Evolutionary conservation across 2,329 filamentous ascomycete species (phyloP), one percentile per base, ranked within the genome.

Genomic region (Colletotrichum tropicale): DNA sequence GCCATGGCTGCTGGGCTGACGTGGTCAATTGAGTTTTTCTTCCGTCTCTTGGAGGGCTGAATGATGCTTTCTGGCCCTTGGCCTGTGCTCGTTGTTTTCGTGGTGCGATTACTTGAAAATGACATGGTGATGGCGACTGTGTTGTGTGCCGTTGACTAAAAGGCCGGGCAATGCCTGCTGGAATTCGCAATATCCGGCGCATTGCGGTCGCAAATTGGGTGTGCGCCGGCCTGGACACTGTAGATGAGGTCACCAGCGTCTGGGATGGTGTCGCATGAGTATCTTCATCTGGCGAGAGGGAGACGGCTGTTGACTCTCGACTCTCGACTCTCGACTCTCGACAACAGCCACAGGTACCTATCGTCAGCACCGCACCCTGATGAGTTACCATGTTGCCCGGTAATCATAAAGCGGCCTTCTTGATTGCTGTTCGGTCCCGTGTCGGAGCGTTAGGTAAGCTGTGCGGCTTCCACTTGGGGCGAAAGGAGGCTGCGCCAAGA

Each of bases 21-120:
- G 66, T 55, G 55, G 13, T 32, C 58, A 76, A 76, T 76, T 76
- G 74, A 76, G 43, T 76, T 76, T 52, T 60, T 36, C 36, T 52
- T n/a, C 36, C 30, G 36, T 16, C 18, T 68, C 32, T 55, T 56
- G 36, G 52, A 69, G 70, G 58, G 70, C 70, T 64, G 48, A 65
- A 74, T 26, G 48, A 62, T 73, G 58, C 38, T 69, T 74, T 52
- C 28, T 65, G 26, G 34, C 56, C 36, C 56, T 52, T 73, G 65
- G 70, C 64, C 74, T 69, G 64, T 60, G 70, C 58, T 72, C 12
- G 28, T 34, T 61, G 58, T 61, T 58, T 32, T 34, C 8, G 66
- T 24, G 30, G 24, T 36, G 30, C 28, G 38, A 69, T 64, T 68
- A 64, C 72, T 66, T 73, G 26, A 74, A 34, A 58, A 66, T 76